Percentiles rank a stretch among this genome's conserved stretches.
phyloP scores from a whole-genome alignment of 768 basidiomycete genomes.

The Piloderma croceum region DNA sequence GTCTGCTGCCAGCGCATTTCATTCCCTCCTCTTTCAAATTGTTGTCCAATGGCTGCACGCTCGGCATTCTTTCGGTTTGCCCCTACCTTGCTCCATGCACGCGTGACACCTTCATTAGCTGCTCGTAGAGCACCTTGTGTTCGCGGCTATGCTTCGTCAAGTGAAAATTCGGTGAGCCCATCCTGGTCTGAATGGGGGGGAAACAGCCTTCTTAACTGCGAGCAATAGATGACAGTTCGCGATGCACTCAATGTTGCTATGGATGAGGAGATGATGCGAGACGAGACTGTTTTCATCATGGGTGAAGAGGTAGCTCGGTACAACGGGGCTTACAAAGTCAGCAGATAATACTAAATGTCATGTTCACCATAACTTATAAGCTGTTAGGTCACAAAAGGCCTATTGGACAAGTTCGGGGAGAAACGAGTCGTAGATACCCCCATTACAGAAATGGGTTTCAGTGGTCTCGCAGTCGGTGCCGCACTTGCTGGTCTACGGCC shows the following conservation, averaged over 20 bases:
- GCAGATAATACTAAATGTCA: conserved; percentile 10
- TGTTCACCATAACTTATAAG: conserved; percentile 9
- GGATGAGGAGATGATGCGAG: conserved; percentile 99
- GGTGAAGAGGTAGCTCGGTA: conserved; percentile 99
- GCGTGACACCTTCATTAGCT: conserved; percentile 36
- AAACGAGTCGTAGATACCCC: conserved; percentile 97
- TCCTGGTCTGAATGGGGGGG: too few relatives aligned
- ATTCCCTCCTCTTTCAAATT: conserved; percentile 26
- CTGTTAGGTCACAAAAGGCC: conserved; percentile 88
- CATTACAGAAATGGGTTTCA: conserved; percentile 98
- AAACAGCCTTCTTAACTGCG: too few relatives aligned
- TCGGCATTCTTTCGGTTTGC: conserved; percentile 60
- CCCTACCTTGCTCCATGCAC: conserved; percentile 39
- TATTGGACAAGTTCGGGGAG: conserved; percentile 98
- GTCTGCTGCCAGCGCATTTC: conserved; percentile 15
- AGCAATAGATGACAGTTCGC: conserved; percentile 94
- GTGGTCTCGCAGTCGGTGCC: conserved; percentile 92
- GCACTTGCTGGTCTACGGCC: conserved; percentile 93
- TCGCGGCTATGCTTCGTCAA: conserved; percentile 63
- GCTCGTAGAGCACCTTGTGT: conserved; percentile 37
- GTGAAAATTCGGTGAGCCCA: conserved; percentile 41
- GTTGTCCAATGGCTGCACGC: conserved; percentile 57
- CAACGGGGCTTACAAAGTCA: conserved; percentile 94
- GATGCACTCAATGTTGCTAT: conserved; percentile 96
- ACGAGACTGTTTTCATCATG: conserved; percentile 90